phyloP scores from a whole-genome alignment of 768 basidiomycete species.

The Punctularia strigosozonata region DNA sequence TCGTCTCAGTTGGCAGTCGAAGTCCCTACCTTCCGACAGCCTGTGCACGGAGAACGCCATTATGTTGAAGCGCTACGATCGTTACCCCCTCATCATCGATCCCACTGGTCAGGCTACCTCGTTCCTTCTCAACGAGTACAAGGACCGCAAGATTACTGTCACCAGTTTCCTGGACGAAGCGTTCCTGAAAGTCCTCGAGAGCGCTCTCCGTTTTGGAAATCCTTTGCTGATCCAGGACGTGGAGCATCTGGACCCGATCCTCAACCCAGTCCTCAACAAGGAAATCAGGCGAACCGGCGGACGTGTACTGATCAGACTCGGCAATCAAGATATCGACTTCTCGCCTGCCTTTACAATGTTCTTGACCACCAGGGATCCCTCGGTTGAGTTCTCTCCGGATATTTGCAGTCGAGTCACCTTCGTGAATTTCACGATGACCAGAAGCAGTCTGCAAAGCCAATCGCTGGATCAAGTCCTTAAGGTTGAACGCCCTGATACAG shows the following conservation, averaged over 20 bases:
- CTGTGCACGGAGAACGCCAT: conserved; percentile 98
- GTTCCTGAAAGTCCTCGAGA: conserved; percentile 96
- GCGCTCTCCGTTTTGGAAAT: conserved; percentile 97
- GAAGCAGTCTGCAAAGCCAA: conserved; percentile 96
- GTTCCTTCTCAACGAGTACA: conserved; percentile 90
- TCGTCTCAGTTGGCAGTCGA: conserved; percentile 90
- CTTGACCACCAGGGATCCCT: conserved; percentile 93
- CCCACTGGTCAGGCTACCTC: conserved; percentile 95
- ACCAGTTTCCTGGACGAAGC: conserved; percentile 98
- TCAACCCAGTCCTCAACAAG: conserved; percentile 94
- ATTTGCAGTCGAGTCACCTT: conserved; percentile 96
- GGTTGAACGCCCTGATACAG: conserved; percentile 93
- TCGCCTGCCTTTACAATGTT: conserved; percentile 99
- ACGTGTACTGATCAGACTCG: conserved; percentile 91
- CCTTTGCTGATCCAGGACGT: conserved; percentile 97
- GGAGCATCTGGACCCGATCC: conserved; percentile 92
- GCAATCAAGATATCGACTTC: conserved; percentile 98
- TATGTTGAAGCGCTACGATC: conserved; percentile 96
- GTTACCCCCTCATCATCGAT: conserved; percentile 95
- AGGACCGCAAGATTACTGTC: conserved; percentile 92
- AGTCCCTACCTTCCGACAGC: conserved; percentile 90
- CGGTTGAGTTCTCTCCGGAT: conserved; percentile 95
- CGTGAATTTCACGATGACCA: conserved; percentile 97
- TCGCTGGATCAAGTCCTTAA: conserved; percentile 95
- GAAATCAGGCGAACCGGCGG: conserved; percentile 95